phyloP scores from a whole-genome alignment of 2,329 filamentous ascomycete species.

The Fusarium brachygibbosum region DNA sequence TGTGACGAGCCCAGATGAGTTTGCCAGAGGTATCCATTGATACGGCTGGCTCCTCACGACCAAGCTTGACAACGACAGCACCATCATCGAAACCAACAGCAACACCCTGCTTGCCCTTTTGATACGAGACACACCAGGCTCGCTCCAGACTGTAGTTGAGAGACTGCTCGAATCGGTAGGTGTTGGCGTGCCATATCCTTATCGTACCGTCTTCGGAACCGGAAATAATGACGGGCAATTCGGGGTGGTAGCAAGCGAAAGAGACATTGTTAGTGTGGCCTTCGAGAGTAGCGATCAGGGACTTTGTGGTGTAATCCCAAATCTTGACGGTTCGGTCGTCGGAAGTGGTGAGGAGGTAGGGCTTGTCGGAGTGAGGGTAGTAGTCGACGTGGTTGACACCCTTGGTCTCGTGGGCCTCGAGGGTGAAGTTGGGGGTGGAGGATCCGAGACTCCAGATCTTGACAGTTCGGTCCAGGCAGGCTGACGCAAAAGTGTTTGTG shows the following conservation, averaged over 20 bases:
- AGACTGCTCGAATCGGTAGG: constrained; percentile 94
- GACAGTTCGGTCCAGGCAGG: constrained; percentile 94
- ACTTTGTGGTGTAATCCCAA: constrained; percentile 99
- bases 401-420: constrained; percentile 97
- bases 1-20: constrained; percentile 95
- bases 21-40: constrained; percentile 98
- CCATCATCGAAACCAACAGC: constrained; percentile 98
- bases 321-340: constrained; percentile 98
- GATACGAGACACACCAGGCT: constrained; percentile 97
- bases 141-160: constrained; percentile 95
- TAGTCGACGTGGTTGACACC: constrained; percentile 98
- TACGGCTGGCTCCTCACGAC: constrained; percentile 94
- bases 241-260: constrained; percentile 97
- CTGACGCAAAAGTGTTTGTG: constrained; percentile 90
- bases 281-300: constrained; percentile 94
- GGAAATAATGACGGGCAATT: constrained; percentile 96
- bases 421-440: constrained; percentile 93
- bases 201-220: constrained; percentile 97
- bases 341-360: constrained; percentile 94
- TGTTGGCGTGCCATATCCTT: constrained; percentile 99
- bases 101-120: constrained; percentile 92
- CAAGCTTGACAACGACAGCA: constrained; percentile 97
- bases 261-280: constrained; percentile 98
- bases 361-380: constrained; percentile 79
- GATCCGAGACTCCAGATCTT: constrained; percentile 98